Evolutionary conservation across 140 eudicot genomes (phyloP).

Genomic region (Cichorium intybus): DNA sequence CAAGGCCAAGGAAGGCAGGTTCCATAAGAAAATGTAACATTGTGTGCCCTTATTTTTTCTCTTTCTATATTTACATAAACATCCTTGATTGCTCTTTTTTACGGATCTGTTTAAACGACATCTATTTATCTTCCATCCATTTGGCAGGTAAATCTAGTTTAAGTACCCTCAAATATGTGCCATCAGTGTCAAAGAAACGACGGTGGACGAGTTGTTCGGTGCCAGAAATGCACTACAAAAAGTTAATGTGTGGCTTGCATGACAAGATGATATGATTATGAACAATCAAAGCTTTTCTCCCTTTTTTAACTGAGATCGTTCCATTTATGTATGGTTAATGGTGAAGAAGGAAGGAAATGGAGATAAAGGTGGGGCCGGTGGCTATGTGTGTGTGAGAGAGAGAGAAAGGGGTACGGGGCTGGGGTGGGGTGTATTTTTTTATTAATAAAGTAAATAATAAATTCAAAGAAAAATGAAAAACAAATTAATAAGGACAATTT

Average conservation of each 20-base stretch:
- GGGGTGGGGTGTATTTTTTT: too few relatives aligned
- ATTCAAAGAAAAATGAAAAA: too few relatives aligned
- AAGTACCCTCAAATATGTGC: constrained; percentile 15
- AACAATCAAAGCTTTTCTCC: too few relatives aligned
- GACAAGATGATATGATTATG: constrained; percentile 6
- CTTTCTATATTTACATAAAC: background rate
- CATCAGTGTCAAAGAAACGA: constrained; percentile 41
- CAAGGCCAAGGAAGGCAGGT: background rate
- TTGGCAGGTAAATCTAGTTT: background rate
- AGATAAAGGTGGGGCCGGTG: too few relatives aligned
- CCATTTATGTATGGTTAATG: too few relatives aligned
- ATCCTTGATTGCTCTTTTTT: background rate
- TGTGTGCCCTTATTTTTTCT: background rate
- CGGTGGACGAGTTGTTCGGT: constrained; percentile 29
- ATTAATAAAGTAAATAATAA: too few relatives aligned
- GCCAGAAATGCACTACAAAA: constrained; percentile 20
- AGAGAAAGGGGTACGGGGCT: too few relatives aligned
- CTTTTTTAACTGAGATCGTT: too few relatives aligned
- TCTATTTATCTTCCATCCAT: background rate
- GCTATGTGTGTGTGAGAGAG: too few relatives aligned
- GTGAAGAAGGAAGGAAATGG: too few relatives aligned
- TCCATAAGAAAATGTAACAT: background rate
- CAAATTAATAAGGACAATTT: too few relatives aligned
- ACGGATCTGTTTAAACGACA: background rate
- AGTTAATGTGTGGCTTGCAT: constrained; percentile 33